Conservation (phyloP, 1,284 basidiomycete species). For the Takashimella koratensis region DNA sequence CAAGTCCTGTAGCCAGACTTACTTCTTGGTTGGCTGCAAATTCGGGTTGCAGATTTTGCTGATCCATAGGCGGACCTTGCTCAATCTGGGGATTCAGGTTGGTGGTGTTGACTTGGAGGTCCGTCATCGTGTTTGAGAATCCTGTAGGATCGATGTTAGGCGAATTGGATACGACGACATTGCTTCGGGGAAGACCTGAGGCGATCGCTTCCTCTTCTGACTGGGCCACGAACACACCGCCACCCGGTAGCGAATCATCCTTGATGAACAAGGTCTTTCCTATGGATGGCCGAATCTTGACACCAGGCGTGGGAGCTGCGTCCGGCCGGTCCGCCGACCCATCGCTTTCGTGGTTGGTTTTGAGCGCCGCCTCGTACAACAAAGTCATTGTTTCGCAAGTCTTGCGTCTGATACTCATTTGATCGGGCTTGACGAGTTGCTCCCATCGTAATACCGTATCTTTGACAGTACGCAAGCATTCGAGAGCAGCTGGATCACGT, state of each 20-base stretch:
- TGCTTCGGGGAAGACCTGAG: constrained; percentile 25
- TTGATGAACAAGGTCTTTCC: constrained; percentile 30
- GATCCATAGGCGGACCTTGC: constrained; percentile 1
- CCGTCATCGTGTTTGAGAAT: background rate
- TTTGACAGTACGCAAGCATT: constrained; percentile 69
- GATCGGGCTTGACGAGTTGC: constrained; percentile 58
- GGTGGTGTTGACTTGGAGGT: constrained; percentile 12
- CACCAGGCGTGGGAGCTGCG: constrained; percentile 52
- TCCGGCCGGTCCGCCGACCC: constrained; percentile 31
- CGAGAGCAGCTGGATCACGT: constrained; percentile 67
- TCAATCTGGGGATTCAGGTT: background rate
- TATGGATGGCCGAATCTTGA: constrained; percentile 40
- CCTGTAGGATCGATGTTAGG: constrained; percentile 6
- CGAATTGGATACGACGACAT: constrained; percentile 20
- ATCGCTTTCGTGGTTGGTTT: constrained; percentile 51
- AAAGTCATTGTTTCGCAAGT: constrained; percentile 75
- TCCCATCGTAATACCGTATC: constrained; percentile 84
- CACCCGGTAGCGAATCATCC: constrained; percentile 62
- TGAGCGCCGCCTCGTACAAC: constrained; percentile 84
- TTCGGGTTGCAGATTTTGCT: constrained; percentile 1
- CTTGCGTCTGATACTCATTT: constrained; percentile 87
- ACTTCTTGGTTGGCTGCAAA: constrained; percentile 2
- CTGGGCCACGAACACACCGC: constrained; percentile 74
- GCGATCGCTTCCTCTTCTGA: constrained; percentile 37
- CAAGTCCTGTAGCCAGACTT: constrained; percentile 7